These are phyloP conservation scores for Ophiosphaerella herpotricha DNA, from an alignment of 2,329 filamentous ascomycete genomes.

Conservation along the genomic window DNA sequence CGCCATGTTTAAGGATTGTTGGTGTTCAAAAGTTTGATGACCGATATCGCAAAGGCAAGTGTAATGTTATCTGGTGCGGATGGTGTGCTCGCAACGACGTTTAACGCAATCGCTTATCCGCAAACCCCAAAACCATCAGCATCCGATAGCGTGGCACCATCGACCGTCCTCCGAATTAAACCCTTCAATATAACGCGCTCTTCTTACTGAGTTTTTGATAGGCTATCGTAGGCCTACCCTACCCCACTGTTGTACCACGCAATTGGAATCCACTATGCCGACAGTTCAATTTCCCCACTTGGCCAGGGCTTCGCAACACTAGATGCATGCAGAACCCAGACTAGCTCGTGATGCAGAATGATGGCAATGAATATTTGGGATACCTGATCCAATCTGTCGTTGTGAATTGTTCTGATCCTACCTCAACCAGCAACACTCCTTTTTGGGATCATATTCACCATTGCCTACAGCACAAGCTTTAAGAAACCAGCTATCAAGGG, in stretches of 20 bases:
- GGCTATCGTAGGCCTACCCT: background rate
- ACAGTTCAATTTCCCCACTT: conserved; percentile 16
- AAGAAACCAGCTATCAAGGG: background rate
- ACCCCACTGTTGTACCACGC: conserved; percentile 19
- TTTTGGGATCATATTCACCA: no score
- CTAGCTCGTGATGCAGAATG: conserved; percentile 1
- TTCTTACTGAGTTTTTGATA: no score
- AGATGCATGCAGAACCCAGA: conserved; percentile 3
- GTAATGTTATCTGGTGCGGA: conserved; percentile 22
- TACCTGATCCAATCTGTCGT: no score
- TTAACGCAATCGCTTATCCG: conserved; percentile 36
- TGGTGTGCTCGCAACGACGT: conserved; percentile 31
- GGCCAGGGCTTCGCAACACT: conserved; percentile 1
- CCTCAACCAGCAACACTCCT: background rate
- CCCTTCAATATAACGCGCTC: background rate
- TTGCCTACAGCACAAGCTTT: background rate
- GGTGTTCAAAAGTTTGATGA: conserved; percentile 4
- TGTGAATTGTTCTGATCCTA: background rate
- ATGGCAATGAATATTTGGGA: background rate
- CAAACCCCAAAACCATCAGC: conserved; percentile 10
- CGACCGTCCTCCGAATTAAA: conserved; percentile 14
- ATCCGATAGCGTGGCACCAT: conserved; percentile 4
- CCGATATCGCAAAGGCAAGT: conserved; percentile 26
- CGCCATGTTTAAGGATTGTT: conserved; percentile 9
- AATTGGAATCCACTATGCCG: conserved; percentile 29